A percentile compares a stretch with the other conserved stretches of the same genome.
Conservation (phyloP, 495 filamentous ascomycete species). For the Thermothielavioides terrestris region DNA sequence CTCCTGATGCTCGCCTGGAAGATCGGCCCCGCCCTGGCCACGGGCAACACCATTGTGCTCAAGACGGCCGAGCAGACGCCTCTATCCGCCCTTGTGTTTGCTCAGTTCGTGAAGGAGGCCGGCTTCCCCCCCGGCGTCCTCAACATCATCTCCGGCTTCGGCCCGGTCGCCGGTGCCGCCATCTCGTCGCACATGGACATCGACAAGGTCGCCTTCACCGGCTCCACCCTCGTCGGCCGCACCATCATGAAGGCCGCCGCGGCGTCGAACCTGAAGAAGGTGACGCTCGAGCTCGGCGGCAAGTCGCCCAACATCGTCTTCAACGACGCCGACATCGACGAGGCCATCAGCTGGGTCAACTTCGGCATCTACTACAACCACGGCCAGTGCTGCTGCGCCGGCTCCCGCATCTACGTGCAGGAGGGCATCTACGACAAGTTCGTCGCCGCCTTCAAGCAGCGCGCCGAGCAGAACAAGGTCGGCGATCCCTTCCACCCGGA, state of each 20-base stretch:
- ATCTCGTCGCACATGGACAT: slow-evolving; percentile 93
- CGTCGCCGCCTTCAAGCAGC: slow-evolving; percentile 75
- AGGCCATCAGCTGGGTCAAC: slow-evolving; percentile 97
- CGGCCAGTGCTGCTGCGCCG: slow-evolving; percentile 96
- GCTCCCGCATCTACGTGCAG: slow-evolving; percentile 92
- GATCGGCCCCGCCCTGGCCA: slow-evolving; percentile 85
- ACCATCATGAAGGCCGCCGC: slow-evolving; percentile 94
- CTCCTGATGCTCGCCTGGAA: slow-evolving; percentile 98
- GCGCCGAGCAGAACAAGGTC: slow-evolving; percentile 72
- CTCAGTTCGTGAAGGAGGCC: slow-evolving; percentile 78
- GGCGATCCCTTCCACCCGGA: slow-evolving; percentile 81
- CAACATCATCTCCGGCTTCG: slow-evolving; percentile 92
- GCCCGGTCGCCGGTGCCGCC: slow-evolving; percentile 82
- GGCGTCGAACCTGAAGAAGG: slow-evolving; percentile 95
- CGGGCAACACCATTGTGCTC: slow-evolving; percentile 81
- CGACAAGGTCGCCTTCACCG: slow-evolving; percentile 98
- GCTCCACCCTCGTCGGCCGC: slow-evolving; percentile 84
- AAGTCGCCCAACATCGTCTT: slow-evolving; percentile 99
- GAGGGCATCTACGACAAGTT: slow-evolving; percentile 96
- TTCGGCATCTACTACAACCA: slow-evolving; percentile 99
- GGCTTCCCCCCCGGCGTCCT: slow-evolving; percentile 95
- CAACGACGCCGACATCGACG: slow-evolving; percentile 89
- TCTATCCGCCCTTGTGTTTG: slow-evolving; percentile 73
- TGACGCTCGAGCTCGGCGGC: slow-evolving; percentile 95
- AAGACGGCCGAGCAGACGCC: slow-evolving; percentile 98